A percentile compares a stretch with the other conserved stretches of the same genome.
phyloP scores from a whole-genome alignment of 2,329 filamentous ascomycete genomes.

The Monosporascus ibericus region DNA sequence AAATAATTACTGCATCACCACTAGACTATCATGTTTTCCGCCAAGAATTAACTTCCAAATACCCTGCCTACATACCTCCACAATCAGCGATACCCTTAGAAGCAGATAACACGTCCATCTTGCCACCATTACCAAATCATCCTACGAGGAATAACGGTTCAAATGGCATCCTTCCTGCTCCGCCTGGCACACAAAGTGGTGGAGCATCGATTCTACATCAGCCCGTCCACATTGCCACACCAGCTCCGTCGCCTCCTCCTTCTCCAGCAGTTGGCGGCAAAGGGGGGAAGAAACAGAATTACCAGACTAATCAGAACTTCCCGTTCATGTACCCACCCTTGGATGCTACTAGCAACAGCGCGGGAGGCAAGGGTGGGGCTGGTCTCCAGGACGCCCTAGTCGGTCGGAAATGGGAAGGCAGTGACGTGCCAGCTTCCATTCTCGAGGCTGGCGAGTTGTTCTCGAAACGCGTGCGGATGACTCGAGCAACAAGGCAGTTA shows the following conservation, averaged over 20 bases:
- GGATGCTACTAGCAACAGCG: slow-evolving; percentile 80
- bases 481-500: slow-evolving; percentile 81
- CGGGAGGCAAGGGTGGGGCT: slow-evolving; percentile 81
- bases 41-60: slow-evolving; percentile 96
- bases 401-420: slow-evolving; percentile 85
- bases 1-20: slow-evolving; percentile 86
- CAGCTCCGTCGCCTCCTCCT: slow-evolving; percentile 89
- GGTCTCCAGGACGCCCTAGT: slow-evolving; percentile 75
- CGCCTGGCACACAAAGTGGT: slow-evolving; percentile 47
- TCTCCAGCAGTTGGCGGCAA: slow-evolving; percentile 84
- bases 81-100: slow-evolving; percentile 78
- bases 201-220: slow-evolving; percentile 85
- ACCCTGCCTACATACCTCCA: slow-evolving; percentile 91
- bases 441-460: slow-evolving; percentile 92
- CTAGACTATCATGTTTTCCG: slow-evolving; percentile 94
- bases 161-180: slow-evolving; percentile 55
- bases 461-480: slow-evolving; percentile 83
- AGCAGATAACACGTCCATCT: slow-evolving; percentile 81
- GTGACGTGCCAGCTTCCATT: slow-evolving; percentile 89
- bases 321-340: slow-evolving; percentile 95
- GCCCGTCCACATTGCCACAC: slow-evolving; percentile 97
- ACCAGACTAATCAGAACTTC: slow-evolving; percentile 98
- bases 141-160: slow-evolving; percentile 54
- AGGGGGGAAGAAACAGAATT: slow-evolving; percentile 96
- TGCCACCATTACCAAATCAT: slow-evolving; percentile 78